Base-by-base conservation (phyloP, 106 monocot genomes). In the Allium sativum region DNA sequence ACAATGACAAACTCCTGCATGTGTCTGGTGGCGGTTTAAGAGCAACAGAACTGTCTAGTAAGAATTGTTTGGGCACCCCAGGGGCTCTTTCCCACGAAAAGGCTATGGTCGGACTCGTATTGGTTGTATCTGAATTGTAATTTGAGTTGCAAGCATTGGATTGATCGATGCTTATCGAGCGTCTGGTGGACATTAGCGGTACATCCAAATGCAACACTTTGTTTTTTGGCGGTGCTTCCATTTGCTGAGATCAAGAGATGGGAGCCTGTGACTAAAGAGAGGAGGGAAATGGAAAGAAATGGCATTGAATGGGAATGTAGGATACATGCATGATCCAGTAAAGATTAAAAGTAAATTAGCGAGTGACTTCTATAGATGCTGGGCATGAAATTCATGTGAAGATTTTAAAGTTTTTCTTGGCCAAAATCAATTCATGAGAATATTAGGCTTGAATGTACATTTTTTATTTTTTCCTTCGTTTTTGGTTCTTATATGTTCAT, bases 31-130 rank as follows among this genome's bases (percentile, higher is more conserved):
- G 84, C 14, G 73, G 76, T 65, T 69, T 84, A 0, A 84, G 84
- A 20, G 68, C 76, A 41, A 59, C 42, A 6, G n/a, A 48, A 22
- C 16, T 51, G 22, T 58, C 58, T 11, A 1, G 4, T 0, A 6
- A 31, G 1, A 21, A 46, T 0, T 61, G 71, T 44, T 84, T 82
- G 9, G 79, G 79, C 43, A 88, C 77, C 10, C 87, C 87, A 0
- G 87, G 74, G 0, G 74, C 74, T 56, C 72, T 75, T 64, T 88
- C 87, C 87, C 87, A 88, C 10, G 45, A 50, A 73, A 88, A 88
- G 11, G 87, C 83, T 12, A 88, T 72, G 56, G 65, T 68, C 5
- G 41, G 65, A 50, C 74, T 56, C 7, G 62, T 62, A 8, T 63
- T 60, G 7, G 8, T 40, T n/a, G 73, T n/a, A 8, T 20, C 8